Percentiles rank a stretch among this genome's conserved stretches.
These are phyloP conservation scores for Ogataea chonburiensis DNA, from an alignment of 805 yeast species.

Conservation along the genomic window DNA sequence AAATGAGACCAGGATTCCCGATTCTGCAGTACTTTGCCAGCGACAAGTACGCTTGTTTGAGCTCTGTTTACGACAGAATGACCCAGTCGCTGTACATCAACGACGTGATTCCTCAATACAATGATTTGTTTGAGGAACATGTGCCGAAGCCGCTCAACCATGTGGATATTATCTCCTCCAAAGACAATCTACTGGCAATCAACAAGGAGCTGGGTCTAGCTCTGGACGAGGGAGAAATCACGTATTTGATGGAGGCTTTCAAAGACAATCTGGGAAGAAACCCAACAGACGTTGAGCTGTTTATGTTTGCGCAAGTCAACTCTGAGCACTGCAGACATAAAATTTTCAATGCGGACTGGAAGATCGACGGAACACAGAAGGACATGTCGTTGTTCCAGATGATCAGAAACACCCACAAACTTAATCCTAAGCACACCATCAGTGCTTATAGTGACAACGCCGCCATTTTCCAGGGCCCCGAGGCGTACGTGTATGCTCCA, in stretches of 20 bases:
- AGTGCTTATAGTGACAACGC: slow-evolving; percentile 98
- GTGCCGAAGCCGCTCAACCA: slow-evolving; percentile 78
- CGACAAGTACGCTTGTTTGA: slow-evolving; percentile 52
- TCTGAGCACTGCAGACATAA: slow-evolving; percentile 99
- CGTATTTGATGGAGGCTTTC: slow-evolving; percentile 81
- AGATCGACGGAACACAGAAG: slow-evolving; percentile 78
- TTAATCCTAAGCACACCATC: slow-evolving; percentile 77
- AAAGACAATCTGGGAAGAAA: slow-evolving; percentile 72
- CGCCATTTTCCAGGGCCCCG: slow-evolving; percentile 86
- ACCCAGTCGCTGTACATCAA: slow-evolving; percentile 67
- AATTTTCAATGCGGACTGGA: slow-evolving; percentile 98
- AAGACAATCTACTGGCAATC: slow-evolving; percentile 65
- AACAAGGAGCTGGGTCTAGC: slow-evolving; percentile 88
- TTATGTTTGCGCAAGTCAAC: slow-evolving; percentile 99
- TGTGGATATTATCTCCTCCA: slow-evolving; percentile 59
- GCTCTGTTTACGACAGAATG: slow-evolving; percentile 89
- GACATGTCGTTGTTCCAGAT: slow-evolving; percentile 80
- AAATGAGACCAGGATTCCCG: slow-evolving; percentile 71
- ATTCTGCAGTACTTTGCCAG: slow-evolving; percentile 52
- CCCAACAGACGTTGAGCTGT: slow-evolving; percentile 96
- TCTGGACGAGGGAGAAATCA: slow-evolving; percentile 90
- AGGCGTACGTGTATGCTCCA: slow-evolving; percentile 77
- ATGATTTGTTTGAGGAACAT: slow-evolving; percentile 76
- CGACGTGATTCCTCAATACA: slow-evolving; percentile 58
- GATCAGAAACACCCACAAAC: slow-evolving; percentile 91